Conservation (phyloP, 331 rosid genomes). For the Malus hybrid region DNA sequence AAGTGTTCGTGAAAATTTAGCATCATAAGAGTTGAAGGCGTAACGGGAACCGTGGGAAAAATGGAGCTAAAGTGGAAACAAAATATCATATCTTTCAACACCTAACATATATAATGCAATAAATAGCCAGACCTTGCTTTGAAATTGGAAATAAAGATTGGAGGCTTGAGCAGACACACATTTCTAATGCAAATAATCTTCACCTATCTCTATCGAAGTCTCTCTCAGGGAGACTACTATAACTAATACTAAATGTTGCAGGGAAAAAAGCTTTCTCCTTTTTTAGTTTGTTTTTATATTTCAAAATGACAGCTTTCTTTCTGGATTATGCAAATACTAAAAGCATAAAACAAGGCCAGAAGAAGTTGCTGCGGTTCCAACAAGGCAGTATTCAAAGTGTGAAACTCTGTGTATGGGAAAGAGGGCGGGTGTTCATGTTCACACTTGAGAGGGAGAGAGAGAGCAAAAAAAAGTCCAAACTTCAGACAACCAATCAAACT, state of each 20-base stretch:
- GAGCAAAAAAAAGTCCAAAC: not conserved
- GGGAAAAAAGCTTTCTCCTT: not conserved
- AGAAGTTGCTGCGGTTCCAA: too few relatives aligned
- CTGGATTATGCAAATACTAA: too few relatives aligned
- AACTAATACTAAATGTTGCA: not conserved
- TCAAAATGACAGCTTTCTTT: too few relatives aligned
- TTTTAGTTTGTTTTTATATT: not conserved
- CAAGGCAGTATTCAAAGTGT: too few relatives aligned
- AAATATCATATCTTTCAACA: not conserved
- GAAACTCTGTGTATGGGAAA: not conserved
- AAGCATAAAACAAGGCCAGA: too few relatives aligned
- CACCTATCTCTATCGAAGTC: not conserved
- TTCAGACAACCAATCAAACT: not conserved
- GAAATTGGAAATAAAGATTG: too few relatives aligned
- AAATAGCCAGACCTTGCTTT: too few relatives aligned
- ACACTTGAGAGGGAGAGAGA: too few relatives aligned
- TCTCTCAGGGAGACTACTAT: not conserved
- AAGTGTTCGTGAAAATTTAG: too few relatives aligned
- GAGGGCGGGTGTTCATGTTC: not conserved
- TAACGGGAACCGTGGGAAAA: too few relatives aligned
- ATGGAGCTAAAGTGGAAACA: too few relatives aligned
- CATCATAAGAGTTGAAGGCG: too few relatives aligned
- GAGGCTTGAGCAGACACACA: not conserved
- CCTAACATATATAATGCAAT: not conserved
- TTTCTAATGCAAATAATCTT: not conserved